Evolutionary conservation across 768 basidiomycete species (phyloP).

Genomic region (Boletus sp.): DNA sequence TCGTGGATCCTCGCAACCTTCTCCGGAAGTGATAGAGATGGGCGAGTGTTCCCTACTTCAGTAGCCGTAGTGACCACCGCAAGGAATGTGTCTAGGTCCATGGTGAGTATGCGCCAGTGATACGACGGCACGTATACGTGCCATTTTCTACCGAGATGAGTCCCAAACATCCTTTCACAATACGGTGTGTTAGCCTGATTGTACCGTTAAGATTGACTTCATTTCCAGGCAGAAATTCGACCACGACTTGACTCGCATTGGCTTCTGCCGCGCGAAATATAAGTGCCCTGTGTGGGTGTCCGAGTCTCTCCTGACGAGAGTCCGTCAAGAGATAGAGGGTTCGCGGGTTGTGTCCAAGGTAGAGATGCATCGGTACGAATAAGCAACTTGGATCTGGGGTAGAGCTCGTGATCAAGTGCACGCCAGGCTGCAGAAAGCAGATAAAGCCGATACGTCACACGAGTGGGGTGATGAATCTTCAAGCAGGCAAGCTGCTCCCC

Average conservation of each 20-base stretch:
- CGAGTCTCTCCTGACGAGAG: slow-evolving; percentile 59
- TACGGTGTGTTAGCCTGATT: slow-evolving; percentile 63
- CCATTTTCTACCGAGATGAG: slow-evolving; percentile 72
- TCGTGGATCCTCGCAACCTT: slow-evolving; percentile 81
- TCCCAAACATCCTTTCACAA: slow-evolving; percentile 82
- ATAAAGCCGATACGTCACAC: neutral
- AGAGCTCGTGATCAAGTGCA: neutral
- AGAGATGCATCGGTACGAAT: slow-evolving; percentile 60
- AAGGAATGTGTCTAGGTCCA: slow-evolving; percentile 71
- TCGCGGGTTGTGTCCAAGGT: slow-evolving; percentile 65
- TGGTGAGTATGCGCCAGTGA: slow-evolving; percentile 3
- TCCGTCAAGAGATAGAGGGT: slow-evolving; percentile 71
- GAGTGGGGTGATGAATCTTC: neutral
- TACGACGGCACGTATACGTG: slow-evolving; percentile 29
- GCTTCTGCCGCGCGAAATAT: slow-evolving; percentile 64
- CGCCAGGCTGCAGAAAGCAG: neutral
- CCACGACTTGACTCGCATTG: slow-evolving; percentile 63
- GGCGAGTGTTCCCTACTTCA: slow-evolving; percentile 69
- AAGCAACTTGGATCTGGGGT: neutral
- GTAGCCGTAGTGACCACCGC: slow-evolving; percentile 75
- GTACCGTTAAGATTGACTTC: slow-evolving; percentile 66
- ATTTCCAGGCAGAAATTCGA: slow-evolving; percentile 77
- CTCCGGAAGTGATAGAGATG: slow-evolving; percentile 54
- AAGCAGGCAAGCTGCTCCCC: neutral
- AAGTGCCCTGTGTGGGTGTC: slow-evolving; percentile 59